Evolutionary conservation across 2,329 filamentous ascomycete species (phyloP).

Genomic region (Alternaria burnsii): DNA sequence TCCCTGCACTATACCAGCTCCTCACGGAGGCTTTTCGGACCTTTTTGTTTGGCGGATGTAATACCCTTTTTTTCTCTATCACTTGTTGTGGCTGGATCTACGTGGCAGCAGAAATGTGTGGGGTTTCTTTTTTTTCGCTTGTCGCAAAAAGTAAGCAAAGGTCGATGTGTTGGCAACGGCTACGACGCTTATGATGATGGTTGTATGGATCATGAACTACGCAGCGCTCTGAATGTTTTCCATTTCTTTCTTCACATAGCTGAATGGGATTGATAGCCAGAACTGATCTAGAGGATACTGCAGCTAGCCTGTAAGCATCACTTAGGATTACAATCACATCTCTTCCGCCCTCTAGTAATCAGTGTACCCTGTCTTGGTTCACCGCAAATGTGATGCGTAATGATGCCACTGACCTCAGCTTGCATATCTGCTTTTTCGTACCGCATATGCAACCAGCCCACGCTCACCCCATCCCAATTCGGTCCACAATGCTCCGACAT

Average conservation of each 20-base stretch:
- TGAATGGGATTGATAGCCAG: background rate
- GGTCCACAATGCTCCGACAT: background rate
- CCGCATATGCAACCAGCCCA: background rate
- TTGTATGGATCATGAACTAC: constrained; percentile 18
- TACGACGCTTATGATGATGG: constrained; percentile 26
- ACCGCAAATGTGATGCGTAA: constrained; percentile 1
- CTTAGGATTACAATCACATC: background rate
- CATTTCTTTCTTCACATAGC: constrained; percentile 12
- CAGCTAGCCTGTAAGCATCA: constrained; percentile 1
- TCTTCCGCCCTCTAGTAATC: background rate
- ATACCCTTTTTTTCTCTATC: constrained; percentile 34
- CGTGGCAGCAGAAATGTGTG: constrained; percentile 13
- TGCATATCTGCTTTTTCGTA: background rate
- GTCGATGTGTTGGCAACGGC: constrained; percentile 20
- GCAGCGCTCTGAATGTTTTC: constrained; percentile 21
- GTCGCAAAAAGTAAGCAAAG: constrained; percentile 20
- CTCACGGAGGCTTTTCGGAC: constrained; percentile 30
- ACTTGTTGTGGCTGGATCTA: constrained; percentile 20
- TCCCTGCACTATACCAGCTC: constrained; percentile 41
- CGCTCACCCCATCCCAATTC: background rate
- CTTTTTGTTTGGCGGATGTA: constrained; percentile 37
- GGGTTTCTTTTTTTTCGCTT: constrained; percentile 17
- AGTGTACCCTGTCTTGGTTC: constrained; percentile 5
- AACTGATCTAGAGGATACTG: background rate
- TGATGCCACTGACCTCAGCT: background rate